Conservation (phyloP, 176 grass and related monocot genomes). For the Musa itinerans region DNA sequence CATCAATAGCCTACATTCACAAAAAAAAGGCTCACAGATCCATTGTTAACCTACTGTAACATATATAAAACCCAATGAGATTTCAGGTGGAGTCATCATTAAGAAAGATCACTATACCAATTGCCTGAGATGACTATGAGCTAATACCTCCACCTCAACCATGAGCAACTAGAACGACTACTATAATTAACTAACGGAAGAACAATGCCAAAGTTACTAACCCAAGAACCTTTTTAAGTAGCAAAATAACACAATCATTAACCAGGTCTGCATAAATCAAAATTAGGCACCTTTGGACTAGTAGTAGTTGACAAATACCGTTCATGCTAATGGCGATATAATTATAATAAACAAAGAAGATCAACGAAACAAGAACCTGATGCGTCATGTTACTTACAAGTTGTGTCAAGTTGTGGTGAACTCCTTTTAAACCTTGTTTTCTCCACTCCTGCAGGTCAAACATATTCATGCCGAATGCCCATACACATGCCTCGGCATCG, state of each 20-base stretch:
- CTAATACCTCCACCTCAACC: background rate
- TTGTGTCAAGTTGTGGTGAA: slow-evolving; percentile 58
- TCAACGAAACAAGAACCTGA: background rate
- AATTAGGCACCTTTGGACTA: background rate
- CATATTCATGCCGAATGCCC: slow-evolving; percentile 77
- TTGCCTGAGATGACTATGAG: background rate
- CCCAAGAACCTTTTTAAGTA: too few species aligned
- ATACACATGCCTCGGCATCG: slow-evolving; percentile 55
- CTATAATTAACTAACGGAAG: background rate
- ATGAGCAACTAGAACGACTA: background rate
- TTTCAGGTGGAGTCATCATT: background rate
- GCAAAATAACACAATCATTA: too few species aligned
- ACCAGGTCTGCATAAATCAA: too few species aligned
- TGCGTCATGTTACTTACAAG: slow-evolving; percentile 31
- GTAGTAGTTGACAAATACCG: background rate
- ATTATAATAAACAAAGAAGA: slow-evolving; percentile 3
- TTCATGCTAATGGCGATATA: background rate
- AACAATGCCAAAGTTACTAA: too few species aligned
- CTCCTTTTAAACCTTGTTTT: slow-evolving; percentile 33
- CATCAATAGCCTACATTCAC: too few species aligned
- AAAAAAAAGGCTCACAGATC: too few species aligned
- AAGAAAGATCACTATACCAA: background rate
- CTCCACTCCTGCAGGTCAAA: slow-evolving; percentile 77
- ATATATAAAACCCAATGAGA: background rate
- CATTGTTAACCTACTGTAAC: too few species aligned